Evolutionary conservation across 1,284 basidiomycete species (phyloP).

Genomic region (Boletellus deceptivus): DNA sequence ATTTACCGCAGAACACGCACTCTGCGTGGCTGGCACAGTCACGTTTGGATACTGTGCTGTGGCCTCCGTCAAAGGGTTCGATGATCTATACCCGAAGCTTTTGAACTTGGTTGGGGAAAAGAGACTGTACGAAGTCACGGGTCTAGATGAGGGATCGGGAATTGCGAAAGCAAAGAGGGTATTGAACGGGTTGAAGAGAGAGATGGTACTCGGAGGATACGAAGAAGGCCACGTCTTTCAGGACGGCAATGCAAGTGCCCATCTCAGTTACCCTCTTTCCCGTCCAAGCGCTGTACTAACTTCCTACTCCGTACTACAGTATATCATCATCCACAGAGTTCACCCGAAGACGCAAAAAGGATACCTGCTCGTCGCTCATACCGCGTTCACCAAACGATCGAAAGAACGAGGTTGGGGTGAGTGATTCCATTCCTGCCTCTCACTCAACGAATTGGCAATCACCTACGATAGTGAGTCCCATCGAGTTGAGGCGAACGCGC

Average conservation of each 20-base stretch:
- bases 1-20: constrained; percentile 87
- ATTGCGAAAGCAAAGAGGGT: constrained; percentile 83
- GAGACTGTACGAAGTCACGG: constrained; percentile 68
- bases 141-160: constrained; percentile 55
- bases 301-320: constrained; percentile 40
- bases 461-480: constrained; percentile 64
- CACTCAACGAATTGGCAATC: constrained; percentile 1
- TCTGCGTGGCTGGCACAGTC: constrained; percentile 87
- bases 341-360: constrained; percentile 90
- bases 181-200: constrained; percentile 82
- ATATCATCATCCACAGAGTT: constrained; percentile 88
- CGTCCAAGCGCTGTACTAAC: constrained; percentile 3
- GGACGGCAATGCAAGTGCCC: constrained; percentile 78
- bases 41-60: constrained; percentile 85
- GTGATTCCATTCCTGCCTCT: constrained; percentile 12
- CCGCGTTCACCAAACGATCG: constrained; percentile 78
- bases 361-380: constrained; percentile 87
- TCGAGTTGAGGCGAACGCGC: constrained; percentile 77
- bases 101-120: constrained; percentile 85
- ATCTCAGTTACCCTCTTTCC: constrained; percentile 28
- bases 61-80: constrained; percentile 93
- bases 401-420: constrained; percentile 78
- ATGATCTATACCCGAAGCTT: constrained; percentile 92
- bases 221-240: constrained; percentile 94
- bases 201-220: constrained; percentile 83